Base-by-base conservation (phyloP, 495 filamentous ascomycete species). In the Penicillium salamii region DNA sequence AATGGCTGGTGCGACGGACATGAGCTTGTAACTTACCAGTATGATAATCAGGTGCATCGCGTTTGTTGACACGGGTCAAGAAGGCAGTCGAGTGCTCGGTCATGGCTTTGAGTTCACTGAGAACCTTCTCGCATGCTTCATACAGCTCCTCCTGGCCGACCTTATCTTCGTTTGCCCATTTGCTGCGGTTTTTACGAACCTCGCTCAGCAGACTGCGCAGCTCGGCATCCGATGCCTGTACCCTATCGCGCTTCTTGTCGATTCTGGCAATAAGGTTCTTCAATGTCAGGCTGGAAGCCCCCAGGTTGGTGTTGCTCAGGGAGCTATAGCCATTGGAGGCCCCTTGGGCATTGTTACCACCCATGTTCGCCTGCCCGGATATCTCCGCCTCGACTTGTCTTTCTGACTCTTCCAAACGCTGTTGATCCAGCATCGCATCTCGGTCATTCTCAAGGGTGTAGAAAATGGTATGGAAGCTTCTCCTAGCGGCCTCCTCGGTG, bases 161-260 rank as follows among this genome's bases (percentile, higher is more conserved):
- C 54, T 92, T 91, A 46, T 99, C 93, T 66, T 97, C 93, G 66
- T 84, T 97, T 15, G 93, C 93, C 93, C 93, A 99, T 68, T 99
- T 99, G 66, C 92, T 96, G 55, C 93, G 77, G 60, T 96, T 96
- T 62, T 97, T 97, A 45, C 93, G 83, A 8, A 97, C 93, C 62
- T 99, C 95, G 58, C 90, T 95, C 80, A 99, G 92, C 49, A 99
- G 71, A 39, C 80, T 87, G 43, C 95, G 82, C 34, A 99, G 78
- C 57, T 99, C 92, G 8, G 89, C 85, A 67, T 99, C 95, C 3
- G 90, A 95, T 9, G 95, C 90, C 50, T 81, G 77, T 15, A 99
- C 92, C 70, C 85, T 80, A 34, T 89, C 83, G 45, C 93, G 84
- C 69, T 95, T 89, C 58, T 86, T 80, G 72, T 99, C 93, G 59